Evolutionary conservation across 495 filamentous ascomycete genomes (phyloP), one percentile per base, ranked within the genome.

Genomic region (Geopyxis carbonaria): DNA sequence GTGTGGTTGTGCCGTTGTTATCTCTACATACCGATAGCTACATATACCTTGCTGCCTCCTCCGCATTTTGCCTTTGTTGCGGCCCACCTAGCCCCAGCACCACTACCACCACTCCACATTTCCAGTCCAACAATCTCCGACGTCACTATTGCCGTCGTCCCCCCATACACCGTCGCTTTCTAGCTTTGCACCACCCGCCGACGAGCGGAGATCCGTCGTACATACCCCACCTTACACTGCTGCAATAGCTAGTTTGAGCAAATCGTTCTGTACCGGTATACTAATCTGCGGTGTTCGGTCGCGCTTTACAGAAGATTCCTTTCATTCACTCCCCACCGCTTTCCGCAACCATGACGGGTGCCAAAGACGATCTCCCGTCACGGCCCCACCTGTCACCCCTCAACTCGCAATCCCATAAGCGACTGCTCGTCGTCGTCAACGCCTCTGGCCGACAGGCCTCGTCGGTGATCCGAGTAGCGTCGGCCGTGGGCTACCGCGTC

Each of bases 341-440:
- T n/a, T 33, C 15, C 38, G 28, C 23, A 6, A 22, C 11, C 34
- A 21, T 22, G 28, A 15, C 29, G 38, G 8, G 18, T 7, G 7
- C 21, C 15, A 15, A 30, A 20, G 28, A 31, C 28, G 29, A 31
- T n/a, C 9, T 22, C 11, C 8, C 25, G n/a, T 10, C 38, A 20
- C 27, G 38, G 38, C 38, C 38, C 18, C 31, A 41, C 22, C n/a
- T 41, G 19, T 41, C 38, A 10, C 38, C 38, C 38, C 28, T 41
- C 13, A 41, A 41, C 18, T 33, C 38, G 18, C 29, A 41, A 11
- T 33, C 25, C 15, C 38, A 41, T 13, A 31, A 68, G 50, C 80
- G 85, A 62, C 86, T 75, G 33, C 83, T 93, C 48, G 85, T 82
- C 48, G 76, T 89, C 53, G 84, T 93, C 57, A 95, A 95, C 60